phyloP scores from a whole-genome alignment of 2,329 filamentous ascomycete genomes.

The Chrysoporthe deuterocubensis region DNA sequence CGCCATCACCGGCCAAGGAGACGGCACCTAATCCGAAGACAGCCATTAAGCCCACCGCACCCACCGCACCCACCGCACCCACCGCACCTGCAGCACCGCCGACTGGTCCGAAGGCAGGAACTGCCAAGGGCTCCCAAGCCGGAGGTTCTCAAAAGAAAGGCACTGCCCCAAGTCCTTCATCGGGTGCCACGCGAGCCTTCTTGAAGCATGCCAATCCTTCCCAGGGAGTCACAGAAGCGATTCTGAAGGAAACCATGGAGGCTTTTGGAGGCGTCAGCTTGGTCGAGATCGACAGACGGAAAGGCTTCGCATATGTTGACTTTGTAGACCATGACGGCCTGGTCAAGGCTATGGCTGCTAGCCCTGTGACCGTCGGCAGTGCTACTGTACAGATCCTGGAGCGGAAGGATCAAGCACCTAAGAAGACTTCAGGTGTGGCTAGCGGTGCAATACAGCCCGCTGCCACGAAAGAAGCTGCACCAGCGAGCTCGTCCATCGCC shows the following conservation, averaged over 20 bases:
- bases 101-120: slow-evolving; percentile 34
- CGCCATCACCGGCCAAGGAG: slow-evolving; percentile 32
- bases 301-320: slow-evolving; percentile 92
- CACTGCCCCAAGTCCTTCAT: slow-evolving; percentile 31
- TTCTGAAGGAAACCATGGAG: slow-evolving; percentile 75
- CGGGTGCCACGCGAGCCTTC: slow-evolving; percentile 68
- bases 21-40: slow-evolving; percentile 25
- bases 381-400: slow-evolving; percentile 87
- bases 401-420: slow-evolving; percentile 64
- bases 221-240: slow-evolving; percentile 84
- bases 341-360: slow-evolving; percentile 78
- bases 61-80: slow-evolving; percentile 33
- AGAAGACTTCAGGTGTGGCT: slow-evolving; percentile 32
- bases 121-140: slow-evolving; percentile 27
- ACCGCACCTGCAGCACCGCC: slow-evolving; percentile 31
- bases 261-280: slow-evolving; percentile 74
- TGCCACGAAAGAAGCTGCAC: slow-evolving; percentile 10
- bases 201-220: slow-evolving; percentile 85
- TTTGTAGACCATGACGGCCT: slow-evolving; percentile 76
- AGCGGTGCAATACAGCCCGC: slow-evolving; percentile 7
- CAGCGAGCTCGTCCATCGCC: slow-evolving; percentile 8
- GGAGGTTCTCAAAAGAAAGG: slow-evolving; percentile 38
- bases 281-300: slow-evolving; percentile 92
- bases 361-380: slow-evolving; percentile 80
- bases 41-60: slow-evolving; percentile 34